Conservation (phyloP, 495 filamentous ascomycete genomes). For the Aspergillus nidulans region DNA sequence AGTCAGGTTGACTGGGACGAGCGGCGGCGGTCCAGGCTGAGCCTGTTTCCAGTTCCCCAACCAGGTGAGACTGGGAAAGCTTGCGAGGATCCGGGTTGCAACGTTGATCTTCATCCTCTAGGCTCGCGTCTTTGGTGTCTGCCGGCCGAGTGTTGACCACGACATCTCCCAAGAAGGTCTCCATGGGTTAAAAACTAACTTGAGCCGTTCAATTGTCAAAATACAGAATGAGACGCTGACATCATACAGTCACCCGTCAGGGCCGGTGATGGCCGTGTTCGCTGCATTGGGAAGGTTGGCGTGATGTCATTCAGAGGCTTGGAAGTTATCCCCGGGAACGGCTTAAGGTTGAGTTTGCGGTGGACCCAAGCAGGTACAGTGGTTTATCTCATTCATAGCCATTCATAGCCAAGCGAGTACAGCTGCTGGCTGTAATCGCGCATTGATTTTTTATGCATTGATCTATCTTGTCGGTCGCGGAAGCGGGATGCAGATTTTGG, state of each 20-base stretch:
- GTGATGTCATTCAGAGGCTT: not conserved
- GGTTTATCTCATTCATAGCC: too few relatives aligned
- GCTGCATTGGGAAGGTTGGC: not conserved
- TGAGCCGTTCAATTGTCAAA: not conserved
- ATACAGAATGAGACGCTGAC: not conserved
- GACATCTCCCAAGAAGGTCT: too few relatives aligned
- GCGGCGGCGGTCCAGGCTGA: not conserved
- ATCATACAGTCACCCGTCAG: not conserved
- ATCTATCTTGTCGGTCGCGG: too few relatives aligned
- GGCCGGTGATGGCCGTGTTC: too few relatives aligned
- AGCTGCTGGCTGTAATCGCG: too few relatives aligned
- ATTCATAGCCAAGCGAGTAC: too few relatives aligned
- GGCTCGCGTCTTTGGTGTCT: not conserved
- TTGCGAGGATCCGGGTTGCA: not conserved
- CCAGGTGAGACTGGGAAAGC: not conserved
- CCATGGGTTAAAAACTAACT: too few relatives aligned
- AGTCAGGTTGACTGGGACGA: constrained; percentile 2
- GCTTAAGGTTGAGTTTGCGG: not conserved
- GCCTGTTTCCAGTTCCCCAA: not conserved
- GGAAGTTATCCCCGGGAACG: not conserved
- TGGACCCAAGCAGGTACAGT: too few relatives aligned
- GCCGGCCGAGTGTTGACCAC: not conserved
- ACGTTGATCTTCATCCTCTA: not conserved
- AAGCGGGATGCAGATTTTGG: too few relatives aligned
- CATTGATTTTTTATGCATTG: too few relatives aligned